Base-by-base conservation (phyloP, 2,329 filamentous ascomycete species). In the Aplosporella prunicola region DNA sequence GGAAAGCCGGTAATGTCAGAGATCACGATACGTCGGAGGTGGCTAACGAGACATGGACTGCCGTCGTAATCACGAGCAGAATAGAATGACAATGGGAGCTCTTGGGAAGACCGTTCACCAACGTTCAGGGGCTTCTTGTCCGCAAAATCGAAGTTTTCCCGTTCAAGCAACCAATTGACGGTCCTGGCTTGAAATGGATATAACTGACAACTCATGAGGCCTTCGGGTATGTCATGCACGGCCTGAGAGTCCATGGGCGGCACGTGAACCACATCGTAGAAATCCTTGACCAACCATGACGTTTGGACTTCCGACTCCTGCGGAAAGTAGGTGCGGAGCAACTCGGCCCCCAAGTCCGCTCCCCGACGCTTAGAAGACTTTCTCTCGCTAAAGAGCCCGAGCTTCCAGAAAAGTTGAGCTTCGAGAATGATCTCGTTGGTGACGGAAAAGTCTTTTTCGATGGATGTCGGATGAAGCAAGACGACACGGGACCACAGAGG, bases 141-240 rank as follows among this genome's bases (percentile, higher is more conserved):
- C 4, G 49, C 43, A 31, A 70, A 78, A 15, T 61, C 52, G 3
- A 76, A 68, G 4, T 76, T 76, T 59, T 89, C 83, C 30, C 78
- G 70, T 27, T 61, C 59, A 30, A 88, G 56, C 41, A 87, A 63
- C 82, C 82, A 89, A 32, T 76, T 67, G 2, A 87, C 65, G 2
- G 80, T 73, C 42, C 80, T 66, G 39, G 74, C 74, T 55, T 88
- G 83, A 42, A 86, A 88, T 0, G 80, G 81, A 51, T 77, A 87
- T 0, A 87, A 59, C 0, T 59, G 62, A 1, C 75, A 57, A 2
- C 55, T 50, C 2, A 47, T 23, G 15, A 55, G 26, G 13, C 46
- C 46, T 5, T 51, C 43, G n/a, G 51, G 47, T 9, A 62, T 55
- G 5, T 50, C 47, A 2, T 48, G 45, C 7, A 58, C 52, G 2